A percentile compares a stretch with the other conserved stretches of the same genome.
These are phyloP conservation scores for Phialocephala sp. DNA, from an alignment of 2,329 filamentous ascomycete genomes.

Conservation along the genomic window DNA sequence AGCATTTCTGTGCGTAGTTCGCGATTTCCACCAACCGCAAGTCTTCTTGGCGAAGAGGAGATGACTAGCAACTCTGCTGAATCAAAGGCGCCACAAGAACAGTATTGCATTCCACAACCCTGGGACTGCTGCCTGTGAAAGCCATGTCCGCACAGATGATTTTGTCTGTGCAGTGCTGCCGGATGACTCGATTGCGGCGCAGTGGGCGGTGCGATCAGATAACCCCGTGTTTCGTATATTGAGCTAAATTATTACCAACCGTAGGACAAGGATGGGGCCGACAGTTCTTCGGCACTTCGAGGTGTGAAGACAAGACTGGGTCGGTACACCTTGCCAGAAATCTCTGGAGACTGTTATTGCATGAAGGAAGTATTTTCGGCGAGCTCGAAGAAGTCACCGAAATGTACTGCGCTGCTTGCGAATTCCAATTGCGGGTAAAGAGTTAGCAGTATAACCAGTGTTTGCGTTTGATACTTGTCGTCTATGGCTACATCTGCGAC, in stretches of 20 bases:
- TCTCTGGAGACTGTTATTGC: not conserved
- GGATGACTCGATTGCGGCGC: not conserved
- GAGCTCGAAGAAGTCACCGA: not conserved
- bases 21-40: conserved; percentile 1
- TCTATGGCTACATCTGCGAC: not conserved
- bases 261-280: not conserved
- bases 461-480: not conserved
- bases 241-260: conserved; percentile 1
- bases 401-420: not conserved
- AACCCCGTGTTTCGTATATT: conserved; percentile 7
- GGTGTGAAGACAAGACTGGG: not conserved
- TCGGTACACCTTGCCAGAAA: not conserved
- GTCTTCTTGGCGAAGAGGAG: not conserved
- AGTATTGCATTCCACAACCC: not conserved
- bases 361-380: not conserved
- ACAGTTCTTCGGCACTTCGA: not conserved
- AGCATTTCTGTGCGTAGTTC: not conserved
- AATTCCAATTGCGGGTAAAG: not conserved
- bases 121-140: not conserved
- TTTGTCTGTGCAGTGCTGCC: conserved; percentile 1
- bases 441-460: too few species aligned
- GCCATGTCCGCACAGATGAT: not conserved
- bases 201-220: not conserved
- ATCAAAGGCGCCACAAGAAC: conserved; percentile 8
- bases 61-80: not conserved